Evolutionary conservation across 2,329 filamentous ascomycete species (phyloP).

Genomic region (Paecilomyces niveus): DNA sequence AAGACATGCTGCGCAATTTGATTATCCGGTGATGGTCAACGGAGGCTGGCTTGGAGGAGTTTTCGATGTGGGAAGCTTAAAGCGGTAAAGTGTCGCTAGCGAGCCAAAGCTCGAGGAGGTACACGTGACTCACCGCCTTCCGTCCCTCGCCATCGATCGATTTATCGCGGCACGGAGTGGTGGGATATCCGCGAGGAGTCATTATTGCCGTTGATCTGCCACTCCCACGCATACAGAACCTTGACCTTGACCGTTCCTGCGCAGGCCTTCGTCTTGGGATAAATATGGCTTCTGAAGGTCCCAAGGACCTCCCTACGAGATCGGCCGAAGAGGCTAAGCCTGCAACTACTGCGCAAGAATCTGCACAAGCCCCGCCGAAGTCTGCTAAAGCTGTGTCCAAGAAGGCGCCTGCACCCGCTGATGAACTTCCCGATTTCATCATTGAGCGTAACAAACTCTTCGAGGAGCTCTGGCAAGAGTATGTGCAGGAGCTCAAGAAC

Average conservation of each 20-base stretch:
- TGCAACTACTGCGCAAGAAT: constrained; percentile 13
- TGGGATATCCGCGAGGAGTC: not conserved
- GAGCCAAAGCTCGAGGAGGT: constrained; percentile 20
- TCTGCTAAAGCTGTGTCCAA: constrained; percentile 14
- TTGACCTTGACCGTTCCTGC: not conserved
- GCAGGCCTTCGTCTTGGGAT: constrained; percentile 3
- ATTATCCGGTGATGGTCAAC: constrained; percentile 12
- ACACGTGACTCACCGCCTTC: constrained; percentile 30
- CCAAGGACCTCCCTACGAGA: constrained; percentile 30
- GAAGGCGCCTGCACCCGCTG: constrained; percentile 20
- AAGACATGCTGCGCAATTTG: constrained; percentile 50
- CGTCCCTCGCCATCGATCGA: constrained; percentile 16
- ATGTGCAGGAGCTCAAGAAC: constrained; percentile 65
- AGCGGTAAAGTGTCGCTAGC: constrained; percentile 33
- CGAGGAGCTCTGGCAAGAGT: constrained; percentile 76
- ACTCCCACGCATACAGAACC: constrained; percentile 1
- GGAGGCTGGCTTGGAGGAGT: constrained; percentile 24
- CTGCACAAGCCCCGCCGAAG: constrained; percentile 25
- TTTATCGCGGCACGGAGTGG: not conserved
- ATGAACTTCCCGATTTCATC: constrained; percentile 64
- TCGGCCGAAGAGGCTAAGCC: constrained; percentile 22
- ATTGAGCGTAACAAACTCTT: constrained; percentile 79
- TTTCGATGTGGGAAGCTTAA: constrained; percentile 40
- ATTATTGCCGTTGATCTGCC: constrained; percentile 6
- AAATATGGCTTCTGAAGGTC: constrained; percentile 27